Evolutionary conservation across 2,329 filamentous ascomycete genomes (phyloP).

Genomic region (Ophiobolus disseminans): DNA sequence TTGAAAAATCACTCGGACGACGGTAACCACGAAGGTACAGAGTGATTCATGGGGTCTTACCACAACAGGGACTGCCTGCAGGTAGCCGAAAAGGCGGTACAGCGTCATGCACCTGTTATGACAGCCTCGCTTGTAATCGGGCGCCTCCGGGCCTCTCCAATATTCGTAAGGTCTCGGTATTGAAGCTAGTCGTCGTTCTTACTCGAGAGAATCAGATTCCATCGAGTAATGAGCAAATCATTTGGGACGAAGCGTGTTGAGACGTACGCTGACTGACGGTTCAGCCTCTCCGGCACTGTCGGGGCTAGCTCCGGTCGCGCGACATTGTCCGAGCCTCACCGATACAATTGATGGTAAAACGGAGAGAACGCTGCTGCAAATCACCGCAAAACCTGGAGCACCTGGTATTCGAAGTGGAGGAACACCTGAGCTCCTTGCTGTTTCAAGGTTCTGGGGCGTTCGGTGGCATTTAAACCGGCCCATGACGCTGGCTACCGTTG

Average conservation of each 20-base stretch:
- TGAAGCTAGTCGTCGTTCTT: conserved; percentile 30
- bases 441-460: conserved; percentile 7
- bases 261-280: conserved; percentile 35
- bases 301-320: conserved; percentile 20
- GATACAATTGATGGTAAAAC: conserved; percentile 3
- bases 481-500: conserved; percentile 29
- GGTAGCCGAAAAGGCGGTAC: neutral
- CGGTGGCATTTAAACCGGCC: conserved; percentile 17
- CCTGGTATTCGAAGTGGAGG: too few relatives aligned
- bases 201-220: conserved; percentile 39
- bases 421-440: neutral
- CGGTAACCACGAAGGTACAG: neutral
- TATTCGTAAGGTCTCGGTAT: conserved; percentile 9
- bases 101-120: neutral
- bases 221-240: conserved; percentile 47
- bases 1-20: neutral
- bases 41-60: too few relatives aligned
- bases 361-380: neutral
- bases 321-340: conserved; percentile 1
- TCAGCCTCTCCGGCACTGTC: conserved; percentile 31
- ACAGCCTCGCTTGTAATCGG: conserved; percentile 1
- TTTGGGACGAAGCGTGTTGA: conserved; percentile 24
- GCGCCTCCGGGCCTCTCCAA: conserved; percentile 36
- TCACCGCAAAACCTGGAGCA: too few relatives aligned
- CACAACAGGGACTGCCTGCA: too few relatives aligned